These are phyloP conservation scores for Suhomyces pyralidae DNA, from an alignment of 805 yeast genomes.

Conservation along the genomic window DNA sequence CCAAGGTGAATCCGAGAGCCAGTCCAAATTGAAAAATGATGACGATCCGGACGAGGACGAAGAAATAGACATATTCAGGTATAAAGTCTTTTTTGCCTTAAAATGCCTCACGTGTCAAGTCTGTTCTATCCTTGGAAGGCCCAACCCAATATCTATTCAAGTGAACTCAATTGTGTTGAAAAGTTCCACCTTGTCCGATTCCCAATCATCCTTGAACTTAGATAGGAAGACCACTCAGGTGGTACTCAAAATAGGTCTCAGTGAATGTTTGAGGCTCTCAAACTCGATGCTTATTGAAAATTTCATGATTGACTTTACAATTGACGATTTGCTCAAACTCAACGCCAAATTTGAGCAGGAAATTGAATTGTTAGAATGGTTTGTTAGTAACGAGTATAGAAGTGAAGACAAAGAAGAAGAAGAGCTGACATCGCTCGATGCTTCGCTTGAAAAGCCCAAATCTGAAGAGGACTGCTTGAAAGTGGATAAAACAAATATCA, in stretches of 20 bases:
- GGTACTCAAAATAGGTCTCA: slow-evolving; percentile 44
- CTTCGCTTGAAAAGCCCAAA: neutral
- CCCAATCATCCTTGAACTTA: slow-evolving; percentile 9
- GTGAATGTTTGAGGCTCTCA: slow-evolving; percentile 48
- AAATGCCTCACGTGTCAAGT: slow-evolving; percentile 46
- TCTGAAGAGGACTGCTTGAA: slow-evolving; percentile 17
- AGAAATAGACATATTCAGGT: slow-evolving; percentile 32
- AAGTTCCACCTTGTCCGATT: slow-evolving; percentile 10
- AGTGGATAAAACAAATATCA: slow-evolving; percentile 31
- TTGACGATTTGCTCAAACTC: slow-evolving; percentile 38
- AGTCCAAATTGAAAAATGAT: neutral
- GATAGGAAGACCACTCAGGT: slow-evolving; percentile 24
- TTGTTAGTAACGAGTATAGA: slow-evolving; percentile 8
- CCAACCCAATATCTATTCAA: slow-evolving; percentile 50
- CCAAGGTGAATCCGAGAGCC: neutral
- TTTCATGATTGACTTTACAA: slow-evolving; percentile 44
- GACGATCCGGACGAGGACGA: slow-evolving; percentile 32
- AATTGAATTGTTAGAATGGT: slow-evolving; percentile 33
- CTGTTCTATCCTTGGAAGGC: slow-evolving; percentile 52
- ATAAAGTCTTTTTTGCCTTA: slow-evolving; percentile 50
- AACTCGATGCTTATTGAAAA: slow-evolving; percentile 52
- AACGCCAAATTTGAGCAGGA: slow-evolving; percentile 44
- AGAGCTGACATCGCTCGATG: neutral
- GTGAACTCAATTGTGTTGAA: slow-evolving; percentile 29
- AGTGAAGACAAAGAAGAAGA: slow-evolving; percentile 3